Base-by-base conservation (phyloP, 2,329 filamentous ascomycete species). In the Aspergillus sp. region DNA sequence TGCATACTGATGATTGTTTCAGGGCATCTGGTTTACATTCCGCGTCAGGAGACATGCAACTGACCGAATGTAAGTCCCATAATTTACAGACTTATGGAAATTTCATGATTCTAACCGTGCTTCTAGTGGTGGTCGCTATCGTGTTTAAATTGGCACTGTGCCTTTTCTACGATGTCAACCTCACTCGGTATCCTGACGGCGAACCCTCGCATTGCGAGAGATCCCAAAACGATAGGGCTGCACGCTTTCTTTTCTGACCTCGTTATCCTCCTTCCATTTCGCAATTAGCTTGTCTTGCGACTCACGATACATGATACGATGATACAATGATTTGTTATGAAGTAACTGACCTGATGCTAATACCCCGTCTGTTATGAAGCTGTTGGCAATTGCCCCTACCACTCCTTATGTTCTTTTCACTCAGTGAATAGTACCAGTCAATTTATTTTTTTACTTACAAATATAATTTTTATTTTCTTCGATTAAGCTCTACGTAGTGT, bases 11-110 rank as follows among this genome's bases (percentile, higher is more conserved):
- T 23, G 6, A 21, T n/a, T 17, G 19, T 15, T 37, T 8, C 39
- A 72, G 70, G 70, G 71, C 14, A 63, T 73, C n/a, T 73, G 70
- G 68, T 73, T 73, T n/a, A 72, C 69, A 17, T 71, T 70, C 66
- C 70, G 71, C 21, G 62, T 65, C 12, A 59, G 64, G 8, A 52
- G 62, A 33, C 46, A 59, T 37, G 57, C 44, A 27, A 57, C 58
- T 15, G 62, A 64, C 43, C 56, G 61, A 53, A 39, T 57, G 69
- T 71, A 64, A 66, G 69, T 66, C 25, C 21, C 8, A 11, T 2
- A 5, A 9, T 21, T 21, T 9, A 6, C n/a, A 4, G 3, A 8
- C 19, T 4, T 2, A 8, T n/a, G 6, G 14, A 4, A 11, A 6
- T n/a, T 14, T 14, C 6, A 5, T 14, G 31, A n/a, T 41, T 14